Percentiles rank a stretch among this genome's conserved stretches.
Evolutionary conservation across 495 filamentous ascomycete genomes (phyloP).

Genomic region (Collariella sp.): DNA sequence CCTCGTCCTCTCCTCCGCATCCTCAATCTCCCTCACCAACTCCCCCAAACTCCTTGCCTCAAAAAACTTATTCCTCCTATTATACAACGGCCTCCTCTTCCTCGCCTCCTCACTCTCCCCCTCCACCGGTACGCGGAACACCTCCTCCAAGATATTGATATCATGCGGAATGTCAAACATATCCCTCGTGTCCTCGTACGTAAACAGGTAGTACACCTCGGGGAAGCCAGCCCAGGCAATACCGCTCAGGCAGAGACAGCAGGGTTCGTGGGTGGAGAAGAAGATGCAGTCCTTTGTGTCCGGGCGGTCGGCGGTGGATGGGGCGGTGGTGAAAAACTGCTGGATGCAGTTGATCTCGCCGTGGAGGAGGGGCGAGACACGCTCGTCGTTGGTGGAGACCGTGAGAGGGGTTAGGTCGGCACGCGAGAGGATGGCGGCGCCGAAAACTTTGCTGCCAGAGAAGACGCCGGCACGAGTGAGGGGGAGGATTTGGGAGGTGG

Average conservation of each 20-base stretch:
- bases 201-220: constrained; percentile 39
- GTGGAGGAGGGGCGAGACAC: constrained; percentile 31
- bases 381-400: constrained; percentile 34
- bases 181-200: constrained; percentile 37
- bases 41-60: constrained; percentile 29
- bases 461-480: constrained; percentile 29
- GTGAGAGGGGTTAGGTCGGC: constrained; percentile 20
- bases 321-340: constrained; percentile 30
- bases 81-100: constrained; percentile 29
- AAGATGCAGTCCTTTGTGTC: constrained; percentile 32
- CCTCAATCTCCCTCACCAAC: constrained; percentile 22
- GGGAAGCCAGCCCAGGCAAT: constrained; percentile 39
- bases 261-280: constrained; percentile 38
- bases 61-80: constrained; percentile 35
- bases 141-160: constrained; percentile 35
- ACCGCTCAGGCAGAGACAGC: constrained; percentile 34
- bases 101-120: constrained; percentile 20
- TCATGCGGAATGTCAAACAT: constrained; percentile 35
- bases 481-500: constrained; percentile 28
- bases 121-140: constrained; percentile 29
- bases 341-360: constrained; percentile 41
- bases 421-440: constrained; percentile 32
- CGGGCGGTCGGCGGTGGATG: constrained; percentile 16
- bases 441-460: constrained; percentile 35
- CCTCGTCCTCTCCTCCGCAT: constrained; percentile 14